Evolutionary conservation across 2,329 filamentous ascomycete species (phyloP).

Genomic region (Leptographium radiaticola): DNA sequence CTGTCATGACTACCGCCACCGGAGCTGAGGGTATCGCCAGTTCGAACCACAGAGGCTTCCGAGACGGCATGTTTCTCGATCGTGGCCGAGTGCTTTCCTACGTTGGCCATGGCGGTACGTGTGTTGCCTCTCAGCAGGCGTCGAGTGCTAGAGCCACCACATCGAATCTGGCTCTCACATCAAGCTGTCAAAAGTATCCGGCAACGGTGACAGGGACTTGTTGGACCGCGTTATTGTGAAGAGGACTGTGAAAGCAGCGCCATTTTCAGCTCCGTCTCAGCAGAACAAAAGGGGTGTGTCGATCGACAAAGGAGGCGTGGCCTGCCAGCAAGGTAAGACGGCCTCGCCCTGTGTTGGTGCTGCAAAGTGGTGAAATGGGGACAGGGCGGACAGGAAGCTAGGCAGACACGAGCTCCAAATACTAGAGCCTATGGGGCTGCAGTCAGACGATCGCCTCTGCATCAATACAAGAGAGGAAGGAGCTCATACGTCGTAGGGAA

Average conservation of each 20-base stretch:
- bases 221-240: neutral
- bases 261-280: neutral
- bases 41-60: too few species aligned
- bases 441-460: too few species aligned
- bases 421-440: too few species aligned
- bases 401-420: neutral
- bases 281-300: neutral
- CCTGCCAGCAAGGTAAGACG: neutral
- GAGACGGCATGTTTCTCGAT: neutral
- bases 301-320: too few species aligned
- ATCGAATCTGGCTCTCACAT: neutral
- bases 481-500: too few species aligned
- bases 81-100: neutral
- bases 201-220: neutral
- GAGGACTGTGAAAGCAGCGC: neutral
- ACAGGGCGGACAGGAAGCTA: neutral
- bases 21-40: too few species aligned
- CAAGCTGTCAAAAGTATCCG: neutral
- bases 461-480: too few species aligned
- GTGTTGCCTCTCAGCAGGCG: neutral
- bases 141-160: neutral
- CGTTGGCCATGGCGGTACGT: neutral
- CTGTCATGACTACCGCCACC: too few species aligned
- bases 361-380: conserved; percentile 2
- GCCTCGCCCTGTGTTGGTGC: neutral